Conservation (phyloP, 495 filamentous ascomycete genomes). For the Tuber borchii region DNA sequence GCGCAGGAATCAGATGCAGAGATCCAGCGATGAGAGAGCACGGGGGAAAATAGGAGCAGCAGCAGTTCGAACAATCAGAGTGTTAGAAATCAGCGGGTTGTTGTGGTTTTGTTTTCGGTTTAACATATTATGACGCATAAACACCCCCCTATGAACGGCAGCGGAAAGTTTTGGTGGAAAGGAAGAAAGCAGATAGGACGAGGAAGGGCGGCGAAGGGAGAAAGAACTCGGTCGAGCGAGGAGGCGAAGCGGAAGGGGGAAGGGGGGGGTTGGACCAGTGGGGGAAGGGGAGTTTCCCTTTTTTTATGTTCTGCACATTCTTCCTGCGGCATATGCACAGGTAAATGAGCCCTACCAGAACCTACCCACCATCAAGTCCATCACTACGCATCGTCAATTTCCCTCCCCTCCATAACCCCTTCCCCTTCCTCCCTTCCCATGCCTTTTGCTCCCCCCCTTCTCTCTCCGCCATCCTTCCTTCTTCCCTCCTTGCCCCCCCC, state of each 20-base stretch:
- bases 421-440: slow-evolving; percentile 10
- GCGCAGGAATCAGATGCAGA: slow-evolving; percentile 31
- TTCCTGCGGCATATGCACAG: slow-evolving; percentile 32
- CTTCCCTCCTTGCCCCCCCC: slow-evolving; percentile 24
- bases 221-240: slow-evolving; percentile 25
- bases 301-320: slow-evolving; percentile 35
- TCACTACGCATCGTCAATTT: slow-evolving; percentile 16
- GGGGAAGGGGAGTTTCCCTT: slow-evolving; percentile 28
- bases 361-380: slow-evolving; percentile 23
- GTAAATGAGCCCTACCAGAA: slow-evolving; percentile 33
- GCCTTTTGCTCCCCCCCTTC: not conserved
- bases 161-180: slow-evolving; percentile 13
- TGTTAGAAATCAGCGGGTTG: slow-evolving; percentile 28
- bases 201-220: slow-evolving; percentile 23
- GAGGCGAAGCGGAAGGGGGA: slow-evolving; percentile 28
- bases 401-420: slow-evolving; percentile 19
- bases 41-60: slow-evolving; percentile 18
- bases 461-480: not conserved
- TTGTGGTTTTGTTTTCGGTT: slow-evolving; percentile 34
- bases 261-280: slow-evolving; percentile 24
- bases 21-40: slow-evolving; percentile 20
- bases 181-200: slow-evolving; percentile 12
- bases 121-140: slow-evolving; percentile 41
- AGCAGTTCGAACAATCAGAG: slow-evolving; percentile 25
- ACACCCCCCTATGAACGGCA: slow-evolving; percentile 36